phyloP scores from a whole-genome alignment of 2,329 filamentous ascomycete species.

The Fusarium succisae region DNA sequence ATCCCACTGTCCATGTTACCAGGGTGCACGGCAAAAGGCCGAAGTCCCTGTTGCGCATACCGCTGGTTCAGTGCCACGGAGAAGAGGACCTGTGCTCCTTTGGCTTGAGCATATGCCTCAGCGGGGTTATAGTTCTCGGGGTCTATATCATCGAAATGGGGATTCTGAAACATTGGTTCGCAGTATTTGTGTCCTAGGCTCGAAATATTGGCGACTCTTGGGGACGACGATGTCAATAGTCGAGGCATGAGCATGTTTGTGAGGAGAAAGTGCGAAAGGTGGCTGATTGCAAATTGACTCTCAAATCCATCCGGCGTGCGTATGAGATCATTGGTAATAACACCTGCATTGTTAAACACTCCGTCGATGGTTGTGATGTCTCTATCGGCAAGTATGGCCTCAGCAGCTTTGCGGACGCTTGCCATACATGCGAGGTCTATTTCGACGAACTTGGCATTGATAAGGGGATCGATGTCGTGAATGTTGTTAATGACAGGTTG shows the following conservation, averaged over 20 bases:
- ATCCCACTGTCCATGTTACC: neutral
- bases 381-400: neutral
- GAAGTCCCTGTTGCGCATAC: neutral
- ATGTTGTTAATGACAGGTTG: neutral
- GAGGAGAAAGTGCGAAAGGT: neutral
- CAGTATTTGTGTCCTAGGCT: neutral
- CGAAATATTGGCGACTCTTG: neutral
- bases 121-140: accelerated
- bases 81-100: neutral
- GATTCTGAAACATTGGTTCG: neutral
- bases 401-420: neutral
- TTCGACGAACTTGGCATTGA: neutral
- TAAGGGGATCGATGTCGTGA: accelerated
- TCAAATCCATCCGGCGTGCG: neutral
- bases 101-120: neutral
- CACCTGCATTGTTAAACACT: neutral
- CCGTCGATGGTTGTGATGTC: neutral
- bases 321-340: neutral
- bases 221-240: neutral
- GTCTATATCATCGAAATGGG: neutral
- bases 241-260: neutral
- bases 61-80: neutral
- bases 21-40: neutral
- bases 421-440: neutral
- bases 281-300: neutral